phyloP scores from a whole-genome alignment of 306 rosid genomes.

The Echinosophora koreensis region DNA sequence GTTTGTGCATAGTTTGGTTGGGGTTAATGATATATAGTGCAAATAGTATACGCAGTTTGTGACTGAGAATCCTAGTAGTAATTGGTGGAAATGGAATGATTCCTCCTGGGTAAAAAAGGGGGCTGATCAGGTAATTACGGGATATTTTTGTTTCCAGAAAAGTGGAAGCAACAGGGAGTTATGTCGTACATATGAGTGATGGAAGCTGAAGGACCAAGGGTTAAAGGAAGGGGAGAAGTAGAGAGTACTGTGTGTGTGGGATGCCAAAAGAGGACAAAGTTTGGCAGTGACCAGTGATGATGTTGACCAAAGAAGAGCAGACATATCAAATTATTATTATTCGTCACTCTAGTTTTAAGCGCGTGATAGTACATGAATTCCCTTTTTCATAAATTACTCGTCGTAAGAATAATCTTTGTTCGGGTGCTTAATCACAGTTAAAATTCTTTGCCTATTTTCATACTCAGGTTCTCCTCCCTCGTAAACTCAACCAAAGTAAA shows the following conservation, averaged over 20 bases:
- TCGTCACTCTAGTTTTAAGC: conserved; percentile 48
- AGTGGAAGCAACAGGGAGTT: conserved; percentile 55
- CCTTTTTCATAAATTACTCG: too few species aligned
- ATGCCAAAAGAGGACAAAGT: conserved; percentile 76
- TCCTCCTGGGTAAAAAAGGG: conserved; percentile 23
- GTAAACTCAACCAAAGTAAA: too few species aligned
- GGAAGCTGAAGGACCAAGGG: conserved; percentile 49
- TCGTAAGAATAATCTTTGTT: too few species aligned
- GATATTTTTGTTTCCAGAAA: conserved; percentile 50
- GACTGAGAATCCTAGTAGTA: background rate
- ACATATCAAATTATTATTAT: conserved; percentile 31
- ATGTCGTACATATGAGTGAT: background rate
- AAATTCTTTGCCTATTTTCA: too few species aligned
- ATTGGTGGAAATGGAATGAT: conserved; percentile 42
- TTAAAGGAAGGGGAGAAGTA: conserved; percentile 36
- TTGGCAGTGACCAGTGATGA: conserved; percentile 79
- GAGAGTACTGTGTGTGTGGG: conserved; percentile 40
- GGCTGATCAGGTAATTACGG: conserved; percentile 13
- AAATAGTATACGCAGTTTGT: background rate
- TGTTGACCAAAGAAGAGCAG: conserved; percentile 73
- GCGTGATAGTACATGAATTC: conserved; percentile 43
- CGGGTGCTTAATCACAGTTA: too few species aligned
- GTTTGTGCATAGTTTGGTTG: background rate
- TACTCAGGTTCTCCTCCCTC: too few species aligned
- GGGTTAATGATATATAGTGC: background rate